These are phyloP conservation scores for Psilocybe azurescens DNA, from an alignment of 768 basidiomycete genomes.

Conservation along the genomic window DNA sequence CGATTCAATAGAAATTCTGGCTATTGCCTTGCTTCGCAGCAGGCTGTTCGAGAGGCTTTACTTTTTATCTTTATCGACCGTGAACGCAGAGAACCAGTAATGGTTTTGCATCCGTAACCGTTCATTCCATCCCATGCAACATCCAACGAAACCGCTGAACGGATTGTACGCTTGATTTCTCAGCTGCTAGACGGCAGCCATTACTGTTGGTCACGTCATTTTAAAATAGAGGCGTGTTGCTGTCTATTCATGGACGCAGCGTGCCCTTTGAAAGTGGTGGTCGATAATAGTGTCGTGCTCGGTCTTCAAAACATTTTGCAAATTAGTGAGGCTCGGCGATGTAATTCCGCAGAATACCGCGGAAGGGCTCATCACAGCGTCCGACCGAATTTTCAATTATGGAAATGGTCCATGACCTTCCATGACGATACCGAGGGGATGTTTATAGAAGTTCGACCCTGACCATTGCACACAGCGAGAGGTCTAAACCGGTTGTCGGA, in stretches of 20 bases:
- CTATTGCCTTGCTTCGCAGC: neutral
- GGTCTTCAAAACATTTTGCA: neutral
- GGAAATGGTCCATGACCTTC: neutral
- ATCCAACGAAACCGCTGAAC: neutral
- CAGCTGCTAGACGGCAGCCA: slow-evolving; percentile 4
- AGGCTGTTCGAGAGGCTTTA: neutral
- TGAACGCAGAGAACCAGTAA: neutral
- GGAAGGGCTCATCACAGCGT: slow-evolving; percentile 8
- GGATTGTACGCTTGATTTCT: slow-evolving; percentile 8
- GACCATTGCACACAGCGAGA: neutral
- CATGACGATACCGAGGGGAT: slow-evolving; percentile 15
- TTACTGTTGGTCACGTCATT: slow-evolving; percentile 8
- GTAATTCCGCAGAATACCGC: slow-evolving; percentile 4
- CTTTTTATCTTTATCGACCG: neutral
- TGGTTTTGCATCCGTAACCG: slow-evolving; percentile 1
- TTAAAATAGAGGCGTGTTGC: neutral
- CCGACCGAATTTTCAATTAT: slow-evolving; percentile 10
- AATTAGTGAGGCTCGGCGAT: neutral
- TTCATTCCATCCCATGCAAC: slow-evolving; percentile 7
- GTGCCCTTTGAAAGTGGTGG: neutral
- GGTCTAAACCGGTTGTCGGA: neutral
- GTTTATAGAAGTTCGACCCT: slow-evolving; percentile 15
- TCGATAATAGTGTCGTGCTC: neutral
- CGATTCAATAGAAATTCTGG: no score
- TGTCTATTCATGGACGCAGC: neutral